Base-by-base conservation (phyloP, 176 grass and related monocot species). In the Melocanna baccifera region DNA sequence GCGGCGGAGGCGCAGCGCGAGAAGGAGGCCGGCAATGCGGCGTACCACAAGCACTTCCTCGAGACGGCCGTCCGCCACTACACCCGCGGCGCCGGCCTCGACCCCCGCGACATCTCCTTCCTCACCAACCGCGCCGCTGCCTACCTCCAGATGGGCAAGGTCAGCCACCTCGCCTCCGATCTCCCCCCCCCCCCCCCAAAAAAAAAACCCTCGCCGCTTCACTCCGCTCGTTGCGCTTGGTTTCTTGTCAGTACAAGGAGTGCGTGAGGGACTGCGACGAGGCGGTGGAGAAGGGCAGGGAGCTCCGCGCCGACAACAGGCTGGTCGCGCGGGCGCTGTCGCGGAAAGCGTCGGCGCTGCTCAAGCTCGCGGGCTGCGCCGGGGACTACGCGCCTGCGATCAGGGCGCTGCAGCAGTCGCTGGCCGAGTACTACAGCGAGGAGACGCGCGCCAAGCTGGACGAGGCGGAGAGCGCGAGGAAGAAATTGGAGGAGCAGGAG, bases 251-350 rank as follows among this genome's bases (percentile, higher is more conserved):
- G 87, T 85, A 85, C 64, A 80, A 47, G 37, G 84, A 90, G 16
- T 92, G 91, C 79, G 72, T 79, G 73, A 84, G 69, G 77, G 91
- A 92, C 61, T 90, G 87, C 85, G 85, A 92, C 39, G 79, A 85
- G 62, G 91, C 91, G 20, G 87, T 87, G 73, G 52, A 82, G 77
- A 62, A 15, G 18, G 85, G 87, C 20, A 50, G 84, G 71, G 87
- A 90, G 29, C 76, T 92, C 45, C 72, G 47, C 19, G 58, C 87
- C 39, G 81, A 90, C 50, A 71, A 78, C 65, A 85, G n/a, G 85
- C 71, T 92, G 71, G 29, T 90, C 9, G 87, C 87, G 45, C 76
- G 53, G 37, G 87, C 87, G 45, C 68, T 87, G 81, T 77, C 77
- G 51, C 73, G 87, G 77, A 92, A 90, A 57, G 87, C 47, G 36